Percentiles rank a stretch among this genome's conserved stretches.
Evolutionary conservation across 2,329 filamentous ascomycete species (phyloP).

Genomic region (Fusarium sp.): DNA sequence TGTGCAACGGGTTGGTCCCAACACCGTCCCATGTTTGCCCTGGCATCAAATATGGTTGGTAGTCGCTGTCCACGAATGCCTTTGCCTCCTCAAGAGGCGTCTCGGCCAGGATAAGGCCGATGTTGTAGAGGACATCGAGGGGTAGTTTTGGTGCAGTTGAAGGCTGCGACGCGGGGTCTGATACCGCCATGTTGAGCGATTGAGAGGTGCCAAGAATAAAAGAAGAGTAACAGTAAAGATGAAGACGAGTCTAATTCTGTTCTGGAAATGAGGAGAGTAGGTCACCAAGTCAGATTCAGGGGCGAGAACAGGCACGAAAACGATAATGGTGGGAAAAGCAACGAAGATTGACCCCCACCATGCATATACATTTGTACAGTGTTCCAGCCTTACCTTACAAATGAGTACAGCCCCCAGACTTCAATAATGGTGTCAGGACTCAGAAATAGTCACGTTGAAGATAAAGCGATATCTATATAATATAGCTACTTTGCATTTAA

Average conservation of each 20-base stretch:
- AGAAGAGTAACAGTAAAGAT: no score
- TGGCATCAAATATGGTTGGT: background rate
- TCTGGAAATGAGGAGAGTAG: background rate
- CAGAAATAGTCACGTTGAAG: background rate
- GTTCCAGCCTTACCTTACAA: background rate
- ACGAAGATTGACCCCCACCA: background rate
- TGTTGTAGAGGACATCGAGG: slow-evolving; percentile 33
- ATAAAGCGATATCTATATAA: background rate
- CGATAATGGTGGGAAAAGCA: slow-evolving; percentile 12
- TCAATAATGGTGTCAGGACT: background rate
- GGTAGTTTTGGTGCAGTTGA: slow-evolving; percentile 17
- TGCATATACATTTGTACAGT: background rate
- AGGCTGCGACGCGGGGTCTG: background rate
- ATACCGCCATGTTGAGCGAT: slow-evolving; percentile 10
- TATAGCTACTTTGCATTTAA: background rate
- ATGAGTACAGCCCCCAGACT: background rate
- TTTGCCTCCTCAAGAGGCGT: background rate
- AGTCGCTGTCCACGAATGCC: slow-evolving; percentile 1
- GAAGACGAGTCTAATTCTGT: background rate
- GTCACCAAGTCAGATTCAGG: background rate
- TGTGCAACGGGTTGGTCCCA: slow-evolving; percentile 1
- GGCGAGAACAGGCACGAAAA: background rate
- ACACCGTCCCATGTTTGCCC: background rate
- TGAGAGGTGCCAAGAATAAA: background rate
- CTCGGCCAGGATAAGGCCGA: slow-evolving; percentile 7